Evolutionary conservation across 2,329 filamentous ascomycete genomes (phyloP), one percentile per base, ranked within the genome.

Genomic region (Clarireedia hainanense): DNA sequence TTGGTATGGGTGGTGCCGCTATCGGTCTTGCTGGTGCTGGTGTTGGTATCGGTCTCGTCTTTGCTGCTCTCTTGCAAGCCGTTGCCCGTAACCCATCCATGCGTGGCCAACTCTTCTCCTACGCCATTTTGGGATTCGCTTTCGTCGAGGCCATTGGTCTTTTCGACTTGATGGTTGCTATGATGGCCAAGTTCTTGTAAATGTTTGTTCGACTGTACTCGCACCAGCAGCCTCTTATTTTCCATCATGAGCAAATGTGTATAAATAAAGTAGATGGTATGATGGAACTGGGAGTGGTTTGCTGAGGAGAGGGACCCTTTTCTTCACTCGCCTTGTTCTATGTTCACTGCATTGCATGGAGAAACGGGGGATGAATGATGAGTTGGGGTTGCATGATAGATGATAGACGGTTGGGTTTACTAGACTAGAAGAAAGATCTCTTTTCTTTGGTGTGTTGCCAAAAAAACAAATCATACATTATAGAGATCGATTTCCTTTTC

Each of bases 21-120:
- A 91, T 95, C 73, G 89, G 89, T 87, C 87, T 95, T 72, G 89
- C 87, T 73, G 87, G 87, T 86, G 87, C 88, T 73, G 88, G 89
- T 90, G 89, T 94, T 76, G 89, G 89, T 89, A 95, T 94, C 78
- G 89, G 89, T 82, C 85, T 92, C 73, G 89, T 95, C 74, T 95
- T 95, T 84, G 89, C 87, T 73, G 85, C 88, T 71, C 88, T 95
- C 74, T 82, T 95, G 73, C 85, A 88, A 77, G 85, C 85, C 79
- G 89, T 94, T 75, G 88, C 89, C 80, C 89, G 89, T 80, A 95
- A 95, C 88, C 89, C 89, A 72, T 88, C 87, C 73, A 88, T 95
- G 80, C 87, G 89, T 80, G 89, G 89, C 75, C 90, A 95, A 84
- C 89, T 95, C 73, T 95, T 94, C 88, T 89, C 88, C 68, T 92